Conservation (phyloP, 1,284 basidiomycete genomes). For the Sanghuangporus sanghuang region DNA sequence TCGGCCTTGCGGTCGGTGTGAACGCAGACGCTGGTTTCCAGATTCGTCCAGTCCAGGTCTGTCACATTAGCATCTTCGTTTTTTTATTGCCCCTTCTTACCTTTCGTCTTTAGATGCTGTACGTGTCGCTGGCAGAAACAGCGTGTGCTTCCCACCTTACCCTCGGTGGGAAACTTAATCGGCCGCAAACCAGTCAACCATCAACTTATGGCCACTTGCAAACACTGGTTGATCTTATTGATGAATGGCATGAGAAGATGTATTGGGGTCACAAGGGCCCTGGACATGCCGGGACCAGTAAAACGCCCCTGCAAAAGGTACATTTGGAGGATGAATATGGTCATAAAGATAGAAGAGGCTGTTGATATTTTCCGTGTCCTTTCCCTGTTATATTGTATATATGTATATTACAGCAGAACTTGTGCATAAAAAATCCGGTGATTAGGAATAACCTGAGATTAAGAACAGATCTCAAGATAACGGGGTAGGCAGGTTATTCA, state of each 20-base stretch:
- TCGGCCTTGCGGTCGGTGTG: conserved; percentile 15
- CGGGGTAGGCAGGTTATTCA: no score
- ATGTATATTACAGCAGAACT: no score
- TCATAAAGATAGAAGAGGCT: background rate
- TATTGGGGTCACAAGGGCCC: conserved; percentile 3
- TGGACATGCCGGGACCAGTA: conserved; percentile 8
- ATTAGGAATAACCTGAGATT: no score
- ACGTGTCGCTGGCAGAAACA: conserved; percentile 12
- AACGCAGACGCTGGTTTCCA: conserved; percentile 7
- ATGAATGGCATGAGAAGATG: conserved; percentile 3
- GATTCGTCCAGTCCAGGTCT: conserved; percentile 4
- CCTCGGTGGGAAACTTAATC: background rate
- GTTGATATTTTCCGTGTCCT: background rate
- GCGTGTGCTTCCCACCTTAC: background rate
- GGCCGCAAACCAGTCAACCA: background rate
- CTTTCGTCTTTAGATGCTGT: conserved; percentile 4
- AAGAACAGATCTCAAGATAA: no score
- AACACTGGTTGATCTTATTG: background rate
- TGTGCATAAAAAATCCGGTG: no score
- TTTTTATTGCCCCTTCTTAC: background rate
- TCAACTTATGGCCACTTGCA: conserved; percentile 3
- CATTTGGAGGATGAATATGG: background rate
- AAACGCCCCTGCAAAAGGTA: background rate
- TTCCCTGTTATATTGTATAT: no score
- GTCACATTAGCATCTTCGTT: background rate